phyloP scores from a whole-genome alignment of 2,329 filamentous ascomycete genomes.

The Verticillium nubilum region DNA sequence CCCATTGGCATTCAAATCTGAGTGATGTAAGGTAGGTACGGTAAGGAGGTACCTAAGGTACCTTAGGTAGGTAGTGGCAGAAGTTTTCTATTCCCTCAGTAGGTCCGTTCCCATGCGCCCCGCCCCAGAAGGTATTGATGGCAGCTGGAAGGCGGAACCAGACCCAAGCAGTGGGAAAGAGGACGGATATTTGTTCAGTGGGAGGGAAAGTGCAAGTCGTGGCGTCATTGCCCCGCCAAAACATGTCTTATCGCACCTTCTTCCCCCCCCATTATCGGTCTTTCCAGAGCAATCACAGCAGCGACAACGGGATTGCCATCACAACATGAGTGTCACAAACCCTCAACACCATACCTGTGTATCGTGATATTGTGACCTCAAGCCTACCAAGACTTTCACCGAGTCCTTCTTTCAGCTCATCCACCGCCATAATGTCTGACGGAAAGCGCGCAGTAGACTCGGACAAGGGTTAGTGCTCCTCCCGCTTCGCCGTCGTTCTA shows the following conservation, averaged over 20 bases:
- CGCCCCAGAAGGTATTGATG: too few relatives aligned
- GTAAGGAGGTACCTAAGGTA: too few relatives aligned
- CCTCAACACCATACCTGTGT: background rate
- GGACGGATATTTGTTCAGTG: too few relatives aligned
- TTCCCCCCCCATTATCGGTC: background rate
- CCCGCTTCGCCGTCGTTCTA: background rate
- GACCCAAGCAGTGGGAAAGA: background rate
- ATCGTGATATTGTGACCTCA: background rate
- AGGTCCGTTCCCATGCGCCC: too few relatives aligned
- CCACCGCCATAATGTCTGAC: slow-evolving; percentile 10
- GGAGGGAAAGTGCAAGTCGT: background rate
- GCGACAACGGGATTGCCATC: background rate
- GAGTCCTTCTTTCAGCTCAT: background rate
- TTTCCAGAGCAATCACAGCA: background rate
- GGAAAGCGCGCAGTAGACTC: slow-evolving; percentile 29
- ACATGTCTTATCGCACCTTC: background rate
- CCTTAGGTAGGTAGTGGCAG: too few relatives aligned
- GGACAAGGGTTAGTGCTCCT: slow-evolving; percentile 25
- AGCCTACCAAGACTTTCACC: background rate
- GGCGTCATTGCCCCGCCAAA: background rate
- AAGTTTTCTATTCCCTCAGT: too few relatives aligned
- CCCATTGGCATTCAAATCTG: too few relatives aligned
- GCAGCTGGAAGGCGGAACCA: background rate
- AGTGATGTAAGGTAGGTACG: too few relatives aligned
- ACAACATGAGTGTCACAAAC: background rate